These are phyloP conservation scores for Trichosporon coremiiforme DNA, from an alignment of 1,284 basidiomycete species.

Conservation along the genomic window DNA sequence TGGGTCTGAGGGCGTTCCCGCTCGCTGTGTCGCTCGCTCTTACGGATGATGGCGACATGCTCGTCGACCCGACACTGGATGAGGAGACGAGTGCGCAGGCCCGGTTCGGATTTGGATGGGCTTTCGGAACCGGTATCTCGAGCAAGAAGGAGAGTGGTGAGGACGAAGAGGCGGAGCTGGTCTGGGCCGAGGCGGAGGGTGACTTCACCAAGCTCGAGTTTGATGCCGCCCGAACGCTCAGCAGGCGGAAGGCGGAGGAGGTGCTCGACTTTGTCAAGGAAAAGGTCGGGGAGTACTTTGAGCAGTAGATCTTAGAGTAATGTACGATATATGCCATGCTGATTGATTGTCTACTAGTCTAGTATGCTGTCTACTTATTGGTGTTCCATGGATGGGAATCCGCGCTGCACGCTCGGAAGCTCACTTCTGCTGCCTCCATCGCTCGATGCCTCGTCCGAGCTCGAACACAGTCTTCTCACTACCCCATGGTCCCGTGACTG, in stretches of 20 bases:
- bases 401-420: too few species aligned
- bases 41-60: constrained; percentile 59
- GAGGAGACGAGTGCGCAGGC: constrained; percentile 65
- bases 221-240: constrained; percentile 35
- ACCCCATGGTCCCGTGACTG: constrained; percentile 89
- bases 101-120: constrained; percentile 61
- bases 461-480: constrained; percentile 67
- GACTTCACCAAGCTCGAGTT: constrained; percentile 43
- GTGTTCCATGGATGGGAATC: too few species aligned
- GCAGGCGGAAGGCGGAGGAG: constrained; percentile 33
- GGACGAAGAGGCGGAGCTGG: constrained; percentile 57
- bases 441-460: constrained; percentile 57
- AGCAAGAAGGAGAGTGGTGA: constrained; percentile 58
- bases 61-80: constrained; percentile 69
- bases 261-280: constrained; percentile 31
- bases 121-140: constrained; percentile 52
- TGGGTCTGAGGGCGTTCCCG: constrained; percentile 57
- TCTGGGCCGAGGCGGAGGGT: constrained; percentile 57
- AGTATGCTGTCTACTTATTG: not conserved
- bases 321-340: constrained; percentile 17
- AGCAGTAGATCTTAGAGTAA: not conserved
- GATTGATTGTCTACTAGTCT: not conserved
- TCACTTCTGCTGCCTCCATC: constrained; percentile 31
- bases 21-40: constrained; percentile 57
- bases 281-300: constrained; percentile 24